Evolutionary conservation across 2,329 filamentous ascomycete species (phyloP).

Genomic region (Diaporthe aspalathi): DNA sequence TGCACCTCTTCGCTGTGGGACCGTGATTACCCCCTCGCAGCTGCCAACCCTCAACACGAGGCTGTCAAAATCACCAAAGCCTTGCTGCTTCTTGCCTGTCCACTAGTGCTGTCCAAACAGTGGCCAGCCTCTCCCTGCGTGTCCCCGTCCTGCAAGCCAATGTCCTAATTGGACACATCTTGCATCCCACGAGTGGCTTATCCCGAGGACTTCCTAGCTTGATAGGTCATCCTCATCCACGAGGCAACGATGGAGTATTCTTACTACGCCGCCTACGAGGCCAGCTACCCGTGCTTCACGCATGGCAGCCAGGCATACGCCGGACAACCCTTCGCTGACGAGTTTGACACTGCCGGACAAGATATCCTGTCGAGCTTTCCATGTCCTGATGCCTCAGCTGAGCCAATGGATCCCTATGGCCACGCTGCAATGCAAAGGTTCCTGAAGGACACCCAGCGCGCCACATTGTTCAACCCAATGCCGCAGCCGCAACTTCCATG

Average conservation of each 20-base stretch:
- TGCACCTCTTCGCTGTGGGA: constrained; percentile 5
- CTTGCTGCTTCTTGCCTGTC: constrained; percentile 26
- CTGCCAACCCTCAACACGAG: constrained; percentile 19
- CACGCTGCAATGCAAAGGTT: constrained; percentile 45
- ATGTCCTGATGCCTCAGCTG: constrained; percentile 41
- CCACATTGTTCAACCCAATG: constrained; percentile 44
- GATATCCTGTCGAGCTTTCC: background rate
- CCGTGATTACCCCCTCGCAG: background rate
- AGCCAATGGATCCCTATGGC: constrained; percentile 41
- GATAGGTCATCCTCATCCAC: background rate
- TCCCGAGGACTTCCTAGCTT: background rate
- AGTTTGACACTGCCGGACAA: constrained; percentile 14
- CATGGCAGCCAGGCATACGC: background rate
- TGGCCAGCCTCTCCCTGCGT: background rate
- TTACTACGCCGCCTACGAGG: constrained; percentile 16
- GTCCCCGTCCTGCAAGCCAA: constrained; percentile 17
- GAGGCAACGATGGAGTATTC: constrained; percentile 29
- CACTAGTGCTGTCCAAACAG: background rate
- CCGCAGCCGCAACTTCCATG: constrained; percentile 35
- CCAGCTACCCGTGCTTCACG: constrained; percentile 7
- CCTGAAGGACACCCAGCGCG: constrained; percentile 46
- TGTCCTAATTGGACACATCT: background rate
- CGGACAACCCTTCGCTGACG: constrained; percentile 7
- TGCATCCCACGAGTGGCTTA: constrained; percentile 7
- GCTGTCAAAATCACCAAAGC: constrained; percentile 23